phyloP scores from a whole-genome alignment of 2,329 filamentous ascomycete species.

The Curvularia verruculosa region DNA sequence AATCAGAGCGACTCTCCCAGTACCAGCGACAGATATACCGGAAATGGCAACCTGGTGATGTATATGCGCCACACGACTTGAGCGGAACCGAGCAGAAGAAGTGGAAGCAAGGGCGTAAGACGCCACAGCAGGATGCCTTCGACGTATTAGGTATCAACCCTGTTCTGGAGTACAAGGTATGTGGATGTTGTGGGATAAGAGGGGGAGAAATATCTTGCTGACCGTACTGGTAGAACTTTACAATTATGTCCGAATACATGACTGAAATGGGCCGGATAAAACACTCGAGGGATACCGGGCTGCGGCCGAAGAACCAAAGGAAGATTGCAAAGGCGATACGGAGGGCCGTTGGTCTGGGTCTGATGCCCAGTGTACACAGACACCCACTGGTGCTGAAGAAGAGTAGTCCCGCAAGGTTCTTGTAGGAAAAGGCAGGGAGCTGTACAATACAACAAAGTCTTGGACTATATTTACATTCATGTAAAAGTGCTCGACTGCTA shows the following conservation, averaged over 20 bases:
- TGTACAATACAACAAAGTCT: background rate
- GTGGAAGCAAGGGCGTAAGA: slow-evolving; percentile 66
- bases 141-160: slow-evolving; percentile 82
- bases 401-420: slow-evolving; percentile 30
- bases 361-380: slow-evolving; percentile 88
- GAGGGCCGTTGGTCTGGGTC: slow-evolving; percentile 83
- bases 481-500: background rate
- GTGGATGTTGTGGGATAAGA: background rate
- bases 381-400: slow-evolving; percentile 66
- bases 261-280: slow-evolving; percentile 85
- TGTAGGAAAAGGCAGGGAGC: slow-evolving; percentile 11
- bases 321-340: slow-evolving; percentile 92
- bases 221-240: slow-evolving; percentile 73
- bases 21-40: slow-evolving; percentile 70
- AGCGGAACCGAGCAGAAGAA: slow-evolving; percentile 78
- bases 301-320: slow-evolving; percentile 88
- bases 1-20: slow-evolving; percentile 49
- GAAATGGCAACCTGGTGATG: slow-evolving; percentile 76
- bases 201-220: background rate
- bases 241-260: slow-evolving; percentile 87
- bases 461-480: background rate
- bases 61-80: slow-evolving; percentile 91
- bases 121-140: slow-evolving; percentile 70
- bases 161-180: slow-evolving; percentile 83
- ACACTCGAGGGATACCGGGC: slow-evolving; percentile 74